These are phyloP conservation scores for Rhodotorula kratochvilovae DNA, from an alignment of 768 basidiomycete genomes.

Conservation along the genomic window DNA sequence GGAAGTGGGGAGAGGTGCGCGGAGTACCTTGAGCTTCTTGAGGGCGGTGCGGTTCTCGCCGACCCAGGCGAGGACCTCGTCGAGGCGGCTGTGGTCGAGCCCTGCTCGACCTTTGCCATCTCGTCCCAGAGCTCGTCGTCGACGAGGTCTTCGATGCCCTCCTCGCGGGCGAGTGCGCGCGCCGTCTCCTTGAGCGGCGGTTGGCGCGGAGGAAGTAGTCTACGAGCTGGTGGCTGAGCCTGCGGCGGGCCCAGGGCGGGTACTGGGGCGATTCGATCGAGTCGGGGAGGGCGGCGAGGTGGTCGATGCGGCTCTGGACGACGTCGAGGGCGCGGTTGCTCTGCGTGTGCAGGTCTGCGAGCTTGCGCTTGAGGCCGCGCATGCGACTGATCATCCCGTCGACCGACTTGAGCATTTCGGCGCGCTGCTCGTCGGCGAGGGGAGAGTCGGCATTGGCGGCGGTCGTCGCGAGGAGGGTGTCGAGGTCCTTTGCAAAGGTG, in stretches of 20 bases:
- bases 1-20: background rate
- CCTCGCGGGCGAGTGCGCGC: constrained; percentile 66
- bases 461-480: constrained; percentile 31
- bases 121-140: constrained; percentile 72
- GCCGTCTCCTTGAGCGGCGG: constrained; percentile 72
- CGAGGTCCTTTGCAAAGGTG: constrained; percentile 59
- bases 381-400: constrained; percentile 72
- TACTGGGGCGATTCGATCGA: constrained; percentile 58
- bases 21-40: constrained; percentile 75
- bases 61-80: constrained; percentile 90
- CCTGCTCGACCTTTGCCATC: constrained; percentile 77
- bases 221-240: constrained; percentile 82
- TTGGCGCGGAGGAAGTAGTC: constrained; percentile 75
- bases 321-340: constrained; percentile 12
- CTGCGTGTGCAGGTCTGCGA: constrained; percentile 52
- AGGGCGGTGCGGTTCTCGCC: constrained; percentile 90
- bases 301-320: constrained; percentile 63
- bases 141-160: constrained; percentile 62
- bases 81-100: constrained; percentile 70
- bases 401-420: constrained; percentile 60
- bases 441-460: background rate
- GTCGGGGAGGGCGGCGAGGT: constrained; percentile 55
- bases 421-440: constrained; percentile 43
- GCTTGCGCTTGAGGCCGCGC: constrained; percentile 78
- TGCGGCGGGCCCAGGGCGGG: constrained; percentile 69